These are phyloP conservation scores for Trichoderma gamsii DNA, from an alignment of 495 filamentous ascomycete genomes.

Conservation along the genomic window DNA sequence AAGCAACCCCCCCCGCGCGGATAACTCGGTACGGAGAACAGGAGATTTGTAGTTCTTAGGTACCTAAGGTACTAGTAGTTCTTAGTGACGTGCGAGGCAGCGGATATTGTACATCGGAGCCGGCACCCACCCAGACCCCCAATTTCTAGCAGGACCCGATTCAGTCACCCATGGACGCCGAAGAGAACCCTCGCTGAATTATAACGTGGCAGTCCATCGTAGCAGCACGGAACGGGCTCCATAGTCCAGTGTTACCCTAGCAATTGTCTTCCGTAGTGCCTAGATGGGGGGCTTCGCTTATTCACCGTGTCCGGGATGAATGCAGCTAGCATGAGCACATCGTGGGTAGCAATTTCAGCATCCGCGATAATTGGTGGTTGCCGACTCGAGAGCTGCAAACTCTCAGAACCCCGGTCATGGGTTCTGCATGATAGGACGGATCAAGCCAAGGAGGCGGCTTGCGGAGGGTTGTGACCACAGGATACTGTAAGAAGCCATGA, in stretches of 20 bases:
- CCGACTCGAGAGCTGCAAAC: background rate
- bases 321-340: constrained; percentile 5
- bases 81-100: background rate
- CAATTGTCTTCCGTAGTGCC: background rate
- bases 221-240: background rate
- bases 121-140: background rate
- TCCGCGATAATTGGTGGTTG: background rate
- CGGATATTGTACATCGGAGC: background rate
- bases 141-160: background rate
- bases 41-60: background rate
- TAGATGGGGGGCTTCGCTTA: constrained; percentile 13
- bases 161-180: too few relatives aligned
- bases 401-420: background rate
- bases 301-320: background rate
- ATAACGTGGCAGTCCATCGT: background rate
- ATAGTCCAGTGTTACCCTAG: background rate
- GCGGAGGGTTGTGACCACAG: background rate
- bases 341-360: constrained; percentile 6
- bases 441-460: background rate
- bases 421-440: too few relatives aligned
- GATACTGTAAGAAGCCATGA: too few relatives aligned
- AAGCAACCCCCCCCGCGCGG: background rate
- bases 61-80: too few relatives aligned
- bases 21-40: background rate
- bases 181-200: too few relatives aligned